Conservation (phyloP, 2,329 filamentous ascomycete species). For the Pezizomycotina sp. region DNA sequence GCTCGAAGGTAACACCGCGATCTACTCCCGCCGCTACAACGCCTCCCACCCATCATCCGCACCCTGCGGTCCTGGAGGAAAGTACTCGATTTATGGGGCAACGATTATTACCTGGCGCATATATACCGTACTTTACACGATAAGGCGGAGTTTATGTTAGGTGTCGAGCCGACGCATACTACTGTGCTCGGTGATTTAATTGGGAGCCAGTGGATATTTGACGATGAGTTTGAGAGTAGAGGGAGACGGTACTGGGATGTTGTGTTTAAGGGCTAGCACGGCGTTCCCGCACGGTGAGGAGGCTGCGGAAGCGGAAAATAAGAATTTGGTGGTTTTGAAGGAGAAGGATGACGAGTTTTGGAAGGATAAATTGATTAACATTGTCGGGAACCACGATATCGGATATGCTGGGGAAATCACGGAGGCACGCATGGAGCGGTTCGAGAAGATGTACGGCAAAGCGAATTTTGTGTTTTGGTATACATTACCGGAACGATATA, state of each 20-base stretch:
- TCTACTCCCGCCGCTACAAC: conserved; percentile 30
- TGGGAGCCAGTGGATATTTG: conserved; percentile 85
- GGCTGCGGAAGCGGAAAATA: conserved; percentile 24
- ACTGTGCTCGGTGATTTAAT: conserved; percentile 79
- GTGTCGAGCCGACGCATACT: conserved; percentile 67
- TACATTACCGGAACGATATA: conserved; percentile 41
- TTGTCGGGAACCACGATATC: conserved; percentile 90
- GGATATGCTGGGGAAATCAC: conserved; percentile 89
- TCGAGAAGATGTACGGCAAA: conserved; percentile 70
- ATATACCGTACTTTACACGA: conserved; percentile 57
- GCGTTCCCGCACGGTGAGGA: conserved; percentile 38
- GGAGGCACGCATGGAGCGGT: conserved; percentile 55
- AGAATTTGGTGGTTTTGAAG: conserved; percentile 28
- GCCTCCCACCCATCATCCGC: conserved; percentile 13
- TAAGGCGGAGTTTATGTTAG: conserved; percentile 58
- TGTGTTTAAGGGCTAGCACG: conserved; percentile 53
- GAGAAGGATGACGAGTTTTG: conserved; percentile 35
- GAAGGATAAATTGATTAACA: conserved; percentile 66
- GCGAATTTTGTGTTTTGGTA: conserved; percentile 81
- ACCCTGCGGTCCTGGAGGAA: conserved; percentile 35
- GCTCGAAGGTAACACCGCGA: conserved; percentile 47
- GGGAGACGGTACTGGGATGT: conserved; percentile 62
- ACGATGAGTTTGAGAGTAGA: conserved; percentile 64
- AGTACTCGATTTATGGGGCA: conserved; percentile 72
- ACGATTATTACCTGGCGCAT: conserved; percentile 87